A percentile compares a stretch with the other conserved stretches of the same genome.
phyloP scores from a whole-genome alignment of 2,329 filamentous ascomycete genomes.

The Diaporthe sp. region DNA sequence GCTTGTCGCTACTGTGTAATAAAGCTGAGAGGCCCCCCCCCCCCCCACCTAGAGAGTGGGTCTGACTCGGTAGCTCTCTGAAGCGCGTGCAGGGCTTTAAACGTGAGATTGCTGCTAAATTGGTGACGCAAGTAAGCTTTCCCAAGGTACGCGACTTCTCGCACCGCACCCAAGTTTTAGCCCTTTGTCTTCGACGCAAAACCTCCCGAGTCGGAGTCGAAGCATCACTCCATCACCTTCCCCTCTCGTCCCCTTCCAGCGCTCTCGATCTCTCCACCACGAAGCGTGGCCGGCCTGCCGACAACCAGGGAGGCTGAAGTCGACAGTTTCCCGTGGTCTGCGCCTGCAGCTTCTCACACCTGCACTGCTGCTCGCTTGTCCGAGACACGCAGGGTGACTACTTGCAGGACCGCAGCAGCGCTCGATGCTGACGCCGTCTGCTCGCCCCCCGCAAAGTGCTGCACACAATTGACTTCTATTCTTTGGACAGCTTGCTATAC shows the following conservation, averaged over 20 bases:
- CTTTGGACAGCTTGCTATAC: not conserved
- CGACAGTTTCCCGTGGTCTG: not conserved
- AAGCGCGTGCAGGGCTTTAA: not conserved
- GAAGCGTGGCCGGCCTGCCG: not conserved
- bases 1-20: too few species aligned
- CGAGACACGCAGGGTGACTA: not conserved
- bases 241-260: not conserved
- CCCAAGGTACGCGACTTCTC: not conserved
- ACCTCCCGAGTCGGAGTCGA: not conserved
- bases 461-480: not conserved
- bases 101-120: not conserved
- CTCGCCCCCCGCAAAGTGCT: not conserved
- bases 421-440: not conserved
- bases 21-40: not conserved
- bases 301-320: not conserved
- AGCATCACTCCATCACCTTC: not conserved
- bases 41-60: not conserved
- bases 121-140: constrained; percentile 5
- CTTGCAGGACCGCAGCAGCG: not conserved
- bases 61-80: not conserved
- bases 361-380: not conserved
- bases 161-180: not conserved
- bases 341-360: not conserved
- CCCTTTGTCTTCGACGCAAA: not conserved
- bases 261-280: not conserved